A percentile compares a stretch with the other conserved stretches of the same genome.
These are phyloP conservation scores for Ogataea pini DNA, from an alignment of 805 yeast genomes.

Conservation along the genomic window DNA sequence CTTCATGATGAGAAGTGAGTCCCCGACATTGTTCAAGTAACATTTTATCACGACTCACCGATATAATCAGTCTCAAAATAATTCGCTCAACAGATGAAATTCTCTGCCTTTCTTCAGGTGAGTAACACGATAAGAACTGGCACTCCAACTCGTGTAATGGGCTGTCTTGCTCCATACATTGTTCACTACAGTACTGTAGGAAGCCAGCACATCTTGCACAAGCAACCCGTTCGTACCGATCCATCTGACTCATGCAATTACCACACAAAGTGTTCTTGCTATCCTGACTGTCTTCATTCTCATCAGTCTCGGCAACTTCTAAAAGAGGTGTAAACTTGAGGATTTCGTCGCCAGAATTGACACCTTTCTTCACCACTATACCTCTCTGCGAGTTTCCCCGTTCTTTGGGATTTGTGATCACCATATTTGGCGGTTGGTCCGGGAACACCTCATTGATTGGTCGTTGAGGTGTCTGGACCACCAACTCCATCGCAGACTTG, in stretches of 20 bases:
- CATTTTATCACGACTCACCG: conserved; percentile 6
- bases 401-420: conserved; percentile 14
- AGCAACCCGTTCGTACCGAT: conserved; percentile 1
- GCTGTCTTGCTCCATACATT: conserved; percentile 17
- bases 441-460: conserved; percentile 9
- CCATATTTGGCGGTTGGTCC: conserved; percentile 10
- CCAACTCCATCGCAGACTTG: conserved; percentile 11
- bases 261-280: conserved; percentile 15
- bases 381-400: conserved; percentile 17
- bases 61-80: conserved; percentile 13
- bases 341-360: conserved; percentile 9
- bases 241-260: conserved; percentile 16
- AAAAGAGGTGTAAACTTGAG: conserved; percentile 11
- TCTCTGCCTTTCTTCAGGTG: conserved; percentile 3
- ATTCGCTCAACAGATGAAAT: conserved; percentile 18
- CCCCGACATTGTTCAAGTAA: conserved; percentile 17
- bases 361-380: background rate
- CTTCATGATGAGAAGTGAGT: conserved; percentile 27
- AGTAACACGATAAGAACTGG: conserved; percentile 7
- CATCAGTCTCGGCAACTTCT: conserved; percentile 19
- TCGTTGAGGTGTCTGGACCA: conserved; percentile 2
- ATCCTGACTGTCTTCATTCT: conserved; percentile 12
- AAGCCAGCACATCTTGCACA: conserved; percentile 14
- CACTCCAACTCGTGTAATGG: conserved; percentile 21
- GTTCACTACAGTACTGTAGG: conserved; percentile 19